Conservation (phyloP, 345 rosid genomes). For the Eucalyptus regnans region DNA sequence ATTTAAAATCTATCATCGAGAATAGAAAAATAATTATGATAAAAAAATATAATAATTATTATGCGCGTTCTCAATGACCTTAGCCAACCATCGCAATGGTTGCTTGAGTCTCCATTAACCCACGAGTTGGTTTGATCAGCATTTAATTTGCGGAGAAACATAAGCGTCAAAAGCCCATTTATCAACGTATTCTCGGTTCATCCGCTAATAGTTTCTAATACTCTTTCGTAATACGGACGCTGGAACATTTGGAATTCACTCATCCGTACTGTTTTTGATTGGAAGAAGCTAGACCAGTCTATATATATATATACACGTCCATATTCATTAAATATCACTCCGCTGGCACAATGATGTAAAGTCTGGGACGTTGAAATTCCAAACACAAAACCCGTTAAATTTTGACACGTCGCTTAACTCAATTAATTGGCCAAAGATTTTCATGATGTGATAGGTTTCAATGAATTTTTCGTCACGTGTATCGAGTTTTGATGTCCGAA, state of each 20-base stretch:
- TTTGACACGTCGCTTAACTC: rapidly evolving
- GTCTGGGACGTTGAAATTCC: neutral
- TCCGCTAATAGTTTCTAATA: neutral
- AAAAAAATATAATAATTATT: too few species aligned
- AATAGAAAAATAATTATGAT: too few species aligned
- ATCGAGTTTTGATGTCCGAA: neutral
- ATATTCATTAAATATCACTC: neutral
- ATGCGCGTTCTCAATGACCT: neutral
- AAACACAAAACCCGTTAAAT: too few species aligned
- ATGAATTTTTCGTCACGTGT: neutral
- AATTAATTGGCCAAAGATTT: neutral
- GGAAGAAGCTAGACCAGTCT: neutral
- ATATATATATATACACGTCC: neutral
- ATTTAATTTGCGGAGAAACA: neutral
- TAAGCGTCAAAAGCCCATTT: neutral
- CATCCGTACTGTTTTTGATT: neutral
- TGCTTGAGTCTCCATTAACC: neutral
- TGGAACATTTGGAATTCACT: neutral
- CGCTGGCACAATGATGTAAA: rapidly evolving
- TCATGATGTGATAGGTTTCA: neutral
- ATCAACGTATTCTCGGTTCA: neutral
- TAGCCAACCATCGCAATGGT: neutral
- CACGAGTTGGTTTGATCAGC: neutral
- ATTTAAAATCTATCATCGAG: rapidly evolving
- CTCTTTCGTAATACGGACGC: neutral